Conservation (phyloP, 2,329 filamentous ascomycete species). For the Bipolaris oryzae region DNA sequence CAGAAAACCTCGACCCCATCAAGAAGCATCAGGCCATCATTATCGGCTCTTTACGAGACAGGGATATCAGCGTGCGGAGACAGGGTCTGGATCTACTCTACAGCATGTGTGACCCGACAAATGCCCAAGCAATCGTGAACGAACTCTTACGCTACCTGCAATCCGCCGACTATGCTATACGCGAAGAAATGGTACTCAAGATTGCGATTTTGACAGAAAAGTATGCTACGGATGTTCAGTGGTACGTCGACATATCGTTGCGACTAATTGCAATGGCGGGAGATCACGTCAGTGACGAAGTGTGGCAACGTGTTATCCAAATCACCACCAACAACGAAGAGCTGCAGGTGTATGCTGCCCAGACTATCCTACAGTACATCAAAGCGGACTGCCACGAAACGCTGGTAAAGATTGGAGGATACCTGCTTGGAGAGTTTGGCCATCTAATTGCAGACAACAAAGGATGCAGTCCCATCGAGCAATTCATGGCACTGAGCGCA, state of each 20-base stretch:
- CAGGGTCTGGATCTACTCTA: slow-evolving; percentile 96
- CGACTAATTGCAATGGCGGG: slow-evolving; percentile 94
- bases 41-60: slow-evolving; percentile 88
- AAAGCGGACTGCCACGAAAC: slow-evolving; percentile 98
- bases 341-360: slow-evolving; percentile 92
- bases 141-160: slow-evolving; percentile 94
- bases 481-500: slow-evolving; percentile 87
- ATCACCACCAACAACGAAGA: slow-evolving; percentile 99
- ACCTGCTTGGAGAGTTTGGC: slow-evolving; percentile 94
- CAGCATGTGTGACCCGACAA: slow-evolving; percentile 99
- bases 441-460: slow-evolving; percentile 92
- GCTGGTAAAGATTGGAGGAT: slow-evolving; percentile 95
- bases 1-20: slow-evolving; percentile 94
- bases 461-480: slow-evolving; percentile 94
- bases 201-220: slow-evolving; percentile 98
- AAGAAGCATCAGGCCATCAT: slow-evolving; percentile 98
- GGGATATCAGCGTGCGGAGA: slow-evolving; percentile 94
- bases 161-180: slow-evolving; percentile 94
- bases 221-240: slow-evolving; percentile 97
- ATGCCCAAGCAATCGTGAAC: slow-evolving; percentile 89
- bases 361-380: slow-evolving; percentile 89
- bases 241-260: slow-evolving; percentile 98
- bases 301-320: slow-evolving; percentile 98
- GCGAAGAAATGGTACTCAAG: slow-evolving; percentile 99
- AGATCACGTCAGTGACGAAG: slow-evolving; percentile 97